A percentile compares a stretch with the other conserved stretches of the same genome.
Conservation (phyloP, 495 filamentous ascomycete species). For the Beverwykella pulmonaria region DNA sequence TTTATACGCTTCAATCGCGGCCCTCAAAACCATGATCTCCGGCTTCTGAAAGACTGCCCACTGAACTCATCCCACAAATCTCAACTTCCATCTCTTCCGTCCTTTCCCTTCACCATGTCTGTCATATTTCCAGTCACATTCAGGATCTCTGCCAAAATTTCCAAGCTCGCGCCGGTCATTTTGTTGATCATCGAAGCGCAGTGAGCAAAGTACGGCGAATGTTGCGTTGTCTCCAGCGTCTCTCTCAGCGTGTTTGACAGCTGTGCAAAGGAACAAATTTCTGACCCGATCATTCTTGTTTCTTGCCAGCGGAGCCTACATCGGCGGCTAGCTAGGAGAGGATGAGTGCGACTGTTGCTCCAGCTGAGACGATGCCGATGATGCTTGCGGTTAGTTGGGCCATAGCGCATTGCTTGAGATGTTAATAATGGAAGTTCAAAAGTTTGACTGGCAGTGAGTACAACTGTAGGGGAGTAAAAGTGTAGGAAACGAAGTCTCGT, state of each 20-base stretch:
- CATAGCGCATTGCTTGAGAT: not conserved
- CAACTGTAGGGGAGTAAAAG: too few relatives aligned
- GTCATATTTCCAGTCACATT: constrained; percentile 7
- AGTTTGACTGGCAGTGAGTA: too few relatives aligned
- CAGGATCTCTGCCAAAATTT: constrained; percentile 29
- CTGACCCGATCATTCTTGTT: constrained; percentile 23
- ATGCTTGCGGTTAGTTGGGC: constrained; percentile 26
- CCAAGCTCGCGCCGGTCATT: constrained; percentile 25
- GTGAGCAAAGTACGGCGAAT: constrained; percentile 21
- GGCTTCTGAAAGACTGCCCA: constrained; percentile 31
- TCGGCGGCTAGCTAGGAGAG: constrained; percentile 28
- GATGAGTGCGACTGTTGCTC: constrained; percentile 24
- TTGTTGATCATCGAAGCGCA: constrained; percentile 22
- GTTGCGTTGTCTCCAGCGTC: constrained; percentile 16
- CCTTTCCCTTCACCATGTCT: constrained; percentile 14
- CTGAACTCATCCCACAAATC: constrained; percentile 13
- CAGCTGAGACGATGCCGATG: constrained; percentile 30
- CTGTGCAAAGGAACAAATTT: constrained; percentile 22
- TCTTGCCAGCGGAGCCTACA: constrained; percentile 22
- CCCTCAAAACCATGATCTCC: constrained; percentile 12
- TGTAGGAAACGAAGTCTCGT: too few relatives aligned
- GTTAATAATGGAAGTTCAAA: too few relatives aligned
- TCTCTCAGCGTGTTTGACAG: constrained; percentile 23
- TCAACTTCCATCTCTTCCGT: constrained; percentile 14
- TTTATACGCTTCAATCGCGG: constrained; percentile 29